phyloP scores from a whole-genome alignment of 225 moss, liverwort and hornwort species.

The Physcomitrium patens region DNA sequence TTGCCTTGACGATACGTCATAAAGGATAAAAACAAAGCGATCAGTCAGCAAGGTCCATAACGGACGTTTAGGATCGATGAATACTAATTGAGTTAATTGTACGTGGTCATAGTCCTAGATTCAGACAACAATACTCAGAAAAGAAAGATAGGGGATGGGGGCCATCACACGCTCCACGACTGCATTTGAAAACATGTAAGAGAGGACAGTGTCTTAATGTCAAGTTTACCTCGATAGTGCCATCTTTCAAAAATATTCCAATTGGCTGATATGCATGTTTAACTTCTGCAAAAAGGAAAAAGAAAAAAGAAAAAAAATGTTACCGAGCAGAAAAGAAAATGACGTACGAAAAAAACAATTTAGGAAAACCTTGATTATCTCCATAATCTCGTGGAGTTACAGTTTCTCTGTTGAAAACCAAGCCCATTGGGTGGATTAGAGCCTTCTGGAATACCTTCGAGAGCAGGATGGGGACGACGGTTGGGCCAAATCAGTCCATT shows the following conservation, averaged over 20 bases:
- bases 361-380: conserved; percentile 1
- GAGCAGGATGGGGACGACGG: conserved; percentile 84
- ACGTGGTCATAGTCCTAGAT: neutral
- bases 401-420: conserved; percentile 4
- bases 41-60: conserved; percentile 12
- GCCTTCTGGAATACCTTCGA: conserved; percentile 62
- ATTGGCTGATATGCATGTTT: conserved; percentile 86
- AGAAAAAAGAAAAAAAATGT: neutral
- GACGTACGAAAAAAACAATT: conserved; percentile 19
- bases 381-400: neutral
- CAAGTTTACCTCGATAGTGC: conserved; percentile 61
- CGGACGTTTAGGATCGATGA: neutral
- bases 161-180: neutral
- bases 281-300: conserved; percentile 71
- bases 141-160: too few relatives aligned
- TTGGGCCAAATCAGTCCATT: conserved; percentile 97
- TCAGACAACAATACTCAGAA: too few relatives aligned
- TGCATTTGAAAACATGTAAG: conserved; percentile 13
- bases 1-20: neutral
- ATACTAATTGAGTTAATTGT: conserved; percentile 1
- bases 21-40: neutral
- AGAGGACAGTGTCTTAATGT: neutral
- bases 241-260: conserved; percentile 60
- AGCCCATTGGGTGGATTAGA: neutral
- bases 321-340: neutral